Percentiles rank a stretch among this genome's conserved stretches.
Conservation (phyloP, 2,329 filamentous ascomycete species). For the Cercospora sp. region DNA sequence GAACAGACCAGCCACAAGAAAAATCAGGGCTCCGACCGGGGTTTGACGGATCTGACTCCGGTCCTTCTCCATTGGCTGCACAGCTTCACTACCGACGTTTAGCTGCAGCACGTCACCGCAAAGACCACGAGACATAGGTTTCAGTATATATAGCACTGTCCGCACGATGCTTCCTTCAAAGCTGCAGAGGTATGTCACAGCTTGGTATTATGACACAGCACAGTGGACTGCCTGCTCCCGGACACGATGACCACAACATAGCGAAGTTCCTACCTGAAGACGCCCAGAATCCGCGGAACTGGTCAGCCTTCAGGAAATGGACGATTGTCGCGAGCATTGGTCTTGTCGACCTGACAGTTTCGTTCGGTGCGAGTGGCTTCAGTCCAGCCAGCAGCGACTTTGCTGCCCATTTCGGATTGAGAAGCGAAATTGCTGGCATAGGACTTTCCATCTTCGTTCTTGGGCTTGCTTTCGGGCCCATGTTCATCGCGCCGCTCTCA, state of each 20-base stretch:
- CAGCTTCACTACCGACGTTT: neutral
- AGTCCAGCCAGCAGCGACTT: conserved; percentile 48
- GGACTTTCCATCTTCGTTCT: conserved; percentile 51
- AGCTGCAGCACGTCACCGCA: conserved; percentile 1
- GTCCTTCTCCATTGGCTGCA: neutral
- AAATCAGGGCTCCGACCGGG: conserved; percentile 1
- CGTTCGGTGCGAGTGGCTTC: conserved; percentile 50
- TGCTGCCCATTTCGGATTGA: conserved; percentile 44
- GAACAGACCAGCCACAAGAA: conserved; percentile 1
- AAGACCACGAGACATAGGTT: neutral
- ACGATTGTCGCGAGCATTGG: conserved; percentile 50
- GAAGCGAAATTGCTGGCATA: conserved; percentile 45
- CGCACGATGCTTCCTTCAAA: neutral
- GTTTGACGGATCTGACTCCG: neutral
- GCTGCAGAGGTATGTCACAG: conserved; percentile 2
- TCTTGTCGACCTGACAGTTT: conserved; percentile 28
- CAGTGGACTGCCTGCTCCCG: neutral
- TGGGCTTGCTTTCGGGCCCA: conserved; percentile 49
- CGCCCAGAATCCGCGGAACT: conserved; percentile 48
- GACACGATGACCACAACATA: conserved; percentile 3
- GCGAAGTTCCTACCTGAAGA: conserved; percentile 40
- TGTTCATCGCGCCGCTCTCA: conserved; percentile 48
- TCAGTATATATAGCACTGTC: neutral
- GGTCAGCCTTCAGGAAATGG: conserved; percentile 47
- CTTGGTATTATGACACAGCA: conserved; percentile 9